Percentiles rank a stretch among this genome's conserved stretches.
These are phyloP conservation scores for Colletotrichum endophyticum DNA, from an alignment of 2,329 filamentous ascomycete species.

Conservation along the genomic window DNA sequence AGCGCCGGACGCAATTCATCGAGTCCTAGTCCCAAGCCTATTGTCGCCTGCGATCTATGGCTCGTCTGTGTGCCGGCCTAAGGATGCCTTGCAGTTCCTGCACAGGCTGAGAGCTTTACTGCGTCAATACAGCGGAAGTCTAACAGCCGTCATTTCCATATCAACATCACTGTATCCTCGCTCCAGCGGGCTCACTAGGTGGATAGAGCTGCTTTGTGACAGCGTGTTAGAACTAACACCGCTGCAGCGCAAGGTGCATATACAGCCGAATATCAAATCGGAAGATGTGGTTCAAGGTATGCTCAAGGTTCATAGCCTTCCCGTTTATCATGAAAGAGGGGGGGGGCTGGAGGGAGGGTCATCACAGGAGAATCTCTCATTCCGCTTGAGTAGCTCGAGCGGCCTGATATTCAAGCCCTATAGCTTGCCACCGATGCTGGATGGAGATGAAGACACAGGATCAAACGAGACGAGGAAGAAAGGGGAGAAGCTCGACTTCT, in stretches of 20 bases:
- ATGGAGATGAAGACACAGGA: slow-evolving; percentile 61
- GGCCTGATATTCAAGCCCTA: slow-evolving; percentile 88
- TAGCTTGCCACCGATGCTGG: slow-evolving; percentile 82
- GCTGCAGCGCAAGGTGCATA: slow-evolving; percentile 60
- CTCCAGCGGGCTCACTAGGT: slow-evolving; percentile 75
- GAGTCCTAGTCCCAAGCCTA: slow-evolving; percentile 83
- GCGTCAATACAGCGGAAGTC: slow-evolving; percentile 65
- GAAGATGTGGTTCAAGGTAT: slow-evolving; percentile 87
- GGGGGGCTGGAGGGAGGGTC: slow-evolving; percentile 74
- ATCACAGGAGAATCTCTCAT: slow-evolving; percentile 85
- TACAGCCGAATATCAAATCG: slow-evolving; percentile 52
- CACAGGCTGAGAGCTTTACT: slow-evolving; percentile 79
- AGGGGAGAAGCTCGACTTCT: slow-evolving; percentile 75
- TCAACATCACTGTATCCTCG: slow-evolving; percentile 83
- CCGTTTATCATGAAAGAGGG: slow-evolving; percentile 86
- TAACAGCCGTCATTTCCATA: slow-evolving; percentile 78
- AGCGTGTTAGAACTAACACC: slow-evolving; percentile 85
- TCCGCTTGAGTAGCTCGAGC: slow-evolving; percentile 79
- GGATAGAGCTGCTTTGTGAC: slow-evolving; percentile 85
- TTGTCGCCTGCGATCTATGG: slow-evolving; percentile 88
- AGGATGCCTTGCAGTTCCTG: slow-evolving; percentile 79
- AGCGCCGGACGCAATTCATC: slow-evolving; percentile 70
- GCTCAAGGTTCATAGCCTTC: slow-evolving; percentile 81
- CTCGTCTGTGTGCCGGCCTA: slow-evolving; percentile 70
- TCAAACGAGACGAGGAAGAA: slow-evolving; percentile 61